These are phyloP conservation scores for Blepharisma japonicum DNA, from an alignment of 73 alveolate genomes.

Conservation along the genomic window DNA sequence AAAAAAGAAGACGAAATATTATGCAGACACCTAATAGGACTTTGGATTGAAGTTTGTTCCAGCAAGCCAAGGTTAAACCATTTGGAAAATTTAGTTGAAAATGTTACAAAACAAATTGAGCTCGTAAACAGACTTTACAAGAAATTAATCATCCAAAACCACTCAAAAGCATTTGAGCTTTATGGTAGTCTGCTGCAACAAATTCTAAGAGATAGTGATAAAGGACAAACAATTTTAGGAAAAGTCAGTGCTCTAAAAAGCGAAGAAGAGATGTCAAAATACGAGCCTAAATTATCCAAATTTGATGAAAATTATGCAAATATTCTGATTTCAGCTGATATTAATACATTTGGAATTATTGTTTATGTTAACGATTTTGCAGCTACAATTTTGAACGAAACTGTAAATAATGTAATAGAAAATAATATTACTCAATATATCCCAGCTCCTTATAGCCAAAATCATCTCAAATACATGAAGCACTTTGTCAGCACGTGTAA, in stretches of 20 bases:
- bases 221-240: too few relatives aligned
- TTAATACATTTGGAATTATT: neutral
- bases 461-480: neutral
- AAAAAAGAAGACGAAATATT: neutral
- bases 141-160: neutral
- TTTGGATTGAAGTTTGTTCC: neutral
- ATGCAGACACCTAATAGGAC: neutral
- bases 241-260: neutral
- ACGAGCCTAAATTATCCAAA: neutral
- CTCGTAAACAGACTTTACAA: neutral
- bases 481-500: neutral
- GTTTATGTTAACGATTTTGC: neutral
- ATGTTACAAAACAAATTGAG: neutral
- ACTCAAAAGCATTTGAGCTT: neutral
- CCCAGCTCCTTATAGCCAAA: neutral
- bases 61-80: neutral
- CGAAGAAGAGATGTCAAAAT: neutral
- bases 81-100: neutral
- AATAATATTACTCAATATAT: neutral
- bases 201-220: neutral
- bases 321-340: slow-evolving; percentile 13
- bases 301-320: slow-evolving; percentile 23
- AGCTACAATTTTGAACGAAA: neutral
- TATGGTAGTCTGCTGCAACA: neutral
- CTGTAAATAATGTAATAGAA: neutral